Evolutionary conservation across 2,329 filamentous ascomycete genomes (phyloP), one percentile per base, ranked within the genome.

Genomic region (Ophiostoma ulmi): DNA sequence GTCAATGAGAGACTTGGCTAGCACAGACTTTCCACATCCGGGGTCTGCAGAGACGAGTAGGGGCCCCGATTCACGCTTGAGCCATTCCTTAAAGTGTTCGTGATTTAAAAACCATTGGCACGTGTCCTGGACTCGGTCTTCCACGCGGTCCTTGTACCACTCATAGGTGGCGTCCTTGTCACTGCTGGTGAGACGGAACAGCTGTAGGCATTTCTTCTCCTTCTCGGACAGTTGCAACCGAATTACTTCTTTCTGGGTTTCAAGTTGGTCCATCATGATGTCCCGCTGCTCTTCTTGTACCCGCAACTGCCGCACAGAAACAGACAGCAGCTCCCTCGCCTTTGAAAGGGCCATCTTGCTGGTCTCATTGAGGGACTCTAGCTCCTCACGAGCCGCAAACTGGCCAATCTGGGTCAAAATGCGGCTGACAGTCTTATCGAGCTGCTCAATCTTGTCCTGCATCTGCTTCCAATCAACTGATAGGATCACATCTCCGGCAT

Each of bases 61-160:
- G 6, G n/a, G n/a, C n/a, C 52, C 52, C 0, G n/a, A 58, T 13
- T 14, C 7, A 3, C 52, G 26, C 7, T 26, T 26, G 8, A 13
- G 22, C 52, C 52, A 58, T 14, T 0, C 2, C 26, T 58, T 4
- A 31, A 58, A 58, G 22, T 58, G 13, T 10, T 3, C 8, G 7
- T 58, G 52, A 26, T 4, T 2, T 4, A 58, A 8, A 26, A 58
- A 31, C 52, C 52, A 58, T n/a, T 26, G 11, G 52, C 52, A 58
- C 8, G 52, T 58, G 10, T 58, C n/a, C 11, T 22, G n/a, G n/a
- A 58, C 52, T 13, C 52, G 52, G n/a, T 31, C 10, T 26, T 58
- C 52, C 52, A 58, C 52, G 22, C 52, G 52, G 11, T 11, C 52
- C 52, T 58, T 58, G n/a, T 58, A 58, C 52, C 52, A 58, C 52